Conservation (phyloP, 345 rosid genomes). For the Lagerstroemia speciosa region DNA sequence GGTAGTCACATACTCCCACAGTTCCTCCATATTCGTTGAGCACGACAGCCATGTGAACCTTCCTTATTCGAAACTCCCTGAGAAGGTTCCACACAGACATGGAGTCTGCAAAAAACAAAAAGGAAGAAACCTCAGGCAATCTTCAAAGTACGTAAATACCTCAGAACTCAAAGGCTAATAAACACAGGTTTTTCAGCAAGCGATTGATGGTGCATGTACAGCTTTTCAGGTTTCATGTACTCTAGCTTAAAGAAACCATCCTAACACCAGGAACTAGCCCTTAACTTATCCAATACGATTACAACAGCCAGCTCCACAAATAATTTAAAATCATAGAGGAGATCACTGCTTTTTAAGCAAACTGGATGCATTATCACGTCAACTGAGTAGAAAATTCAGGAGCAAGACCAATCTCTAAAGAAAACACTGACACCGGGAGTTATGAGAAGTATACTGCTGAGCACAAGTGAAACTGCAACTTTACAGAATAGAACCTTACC, state of each 20-base stretch:
- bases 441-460: background rate
- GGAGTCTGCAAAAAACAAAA: conserved; percentile 55
- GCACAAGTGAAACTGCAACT: conserved; percentile 1
- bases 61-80: conserved; percentile 94
- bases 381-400: background rate
- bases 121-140: background rate
- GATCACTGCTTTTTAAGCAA: no score
- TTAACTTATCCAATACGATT: background rate
- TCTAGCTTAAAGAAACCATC: background rate
- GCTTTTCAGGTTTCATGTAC: background rate
- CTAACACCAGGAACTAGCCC: background rate
- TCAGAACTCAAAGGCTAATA: background rate
- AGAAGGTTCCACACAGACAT: conserved; percentile 99
- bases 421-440: background rate
- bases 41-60: conserved; percentile 99
- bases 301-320: background rate
- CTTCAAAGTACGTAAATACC: conserved; percentile 2
- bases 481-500: conserved; percentile 38
- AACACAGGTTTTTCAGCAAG: background rate
- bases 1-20: conserved; percentile 64
- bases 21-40: conserved; percentile 98
- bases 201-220: background rate
- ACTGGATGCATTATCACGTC: no score
- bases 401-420: background rate
- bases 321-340: no score